Base-by-base conservation (phyloP, 192 early-diverging fungal genomes). In the Neocallimastix lanati region DNA sequence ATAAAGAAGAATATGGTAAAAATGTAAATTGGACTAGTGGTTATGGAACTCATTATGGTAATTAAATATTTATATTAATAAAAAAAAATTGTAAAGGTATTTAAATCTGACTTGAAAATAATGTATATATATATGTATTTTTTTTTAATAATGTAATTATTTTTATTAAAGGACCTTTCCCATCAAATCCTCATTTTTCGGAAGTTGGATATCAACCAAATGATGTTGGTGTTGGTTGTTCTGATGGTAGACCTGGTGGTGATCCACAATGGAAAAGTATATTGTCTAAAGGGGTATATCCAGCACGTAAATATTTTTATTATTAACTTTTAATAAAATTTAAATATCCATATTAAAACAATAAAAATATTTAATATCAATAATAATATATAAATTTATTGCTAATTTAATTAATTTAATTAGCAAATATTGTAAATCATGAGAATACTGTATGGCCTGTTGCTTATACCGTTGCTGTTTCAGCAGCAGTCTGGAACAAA, bases 191-290 rank as follows among this genome's bases (percentile, higher is more conserved):
- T 14, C 29, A 78, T 29, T 33, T 58, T 12, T 77, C 77, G n/a
- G 85, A 85, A 29, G 33, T 78, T 29, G 85, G 85, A 12, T 85
- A 85, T 77, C 78, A 29, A 29, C 36, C 79, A 21, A 79, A 81
- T 29, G 85, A 84, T 37, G 77, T 83, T n/a, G 84, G 84, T 6
- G 83, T 85, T 27, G 85, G 85, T 2, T 86, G 85, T 76, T 83
- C 84, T 1, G 83, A 79, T 29, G 85, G 85, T 11, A 76, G 67
- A 30, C 79, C 79, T 13, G 84, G 83, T 28, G 83, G 84, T 28
- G 84, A 86, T 76, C 84, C 85, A 38, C 58, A 77, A 30, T 85
- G 84, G 84, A 82, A 84, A 50, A 67, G 78, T 29, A 85, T 85
- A 37, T 37, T 85, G 14, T 29, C 78, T 13, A 29, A n/a, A 82